phyloP scores from a whole-genome alignment of 305 asterid species.

The Ajuga reptans region DNA sequence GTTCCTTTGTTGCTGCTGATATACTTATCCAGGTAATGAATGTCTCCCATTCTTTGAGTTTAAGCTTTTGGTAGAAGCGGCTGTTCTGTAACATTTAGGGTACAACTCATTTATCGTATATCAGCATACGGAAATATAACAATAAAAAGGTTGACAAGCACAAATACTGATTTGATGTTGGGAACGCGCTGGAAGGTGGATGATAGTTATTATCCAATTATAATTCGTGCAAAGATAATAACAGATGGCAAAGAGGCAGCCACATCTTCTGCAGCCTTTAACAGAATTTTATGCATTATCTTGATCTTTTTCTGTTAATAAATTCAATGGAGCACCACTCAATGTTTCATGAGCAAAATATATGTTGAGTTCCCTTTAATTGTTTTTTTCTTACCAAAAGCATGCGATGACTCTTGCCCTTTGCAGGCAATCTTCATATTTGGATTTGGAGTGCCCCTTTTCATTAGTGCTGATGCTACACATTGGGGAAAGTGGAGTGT shows the following conservation, averaged over 20 bases:
- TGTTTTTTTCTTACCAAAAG: neutral
- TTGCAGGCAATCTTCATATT: slow-evolving; percentile 63
- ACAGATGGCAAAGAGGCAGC: neutral
- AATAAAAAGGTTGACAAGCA: neutral
- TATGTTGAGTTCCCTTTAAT: neutral
- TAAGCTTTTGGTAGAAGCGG: slow-evolving; percentile 4
- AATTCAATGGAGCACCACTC: neutral
- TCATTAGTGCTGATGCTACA: slow-evolving; percentile 36
- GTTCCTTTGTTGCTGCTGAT: slow-evolving; percentile 61
- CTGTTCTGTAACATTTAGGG: neutral
- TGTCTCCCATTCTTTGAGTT: neutral
- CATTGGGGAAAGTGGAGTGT: slow-evolving; percentile 67
- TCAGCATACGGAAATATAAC: neutral
- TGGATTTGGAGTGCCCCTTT: slow-evolving; percentile 71
- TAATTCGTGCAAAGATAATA: neutral
- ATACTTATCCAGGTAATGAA: slow-evolving; percentile 62
- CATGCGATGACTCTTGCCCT: slow-evolving; percentile 3
- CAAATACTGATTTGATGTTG: neutral
- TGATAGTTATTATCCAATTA: neutral
- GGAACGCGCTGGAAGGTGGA: neutral
- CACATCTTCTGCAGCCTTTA: neutral
- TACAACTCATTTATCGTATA: neutral
- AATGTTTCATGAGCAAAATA: neutral
- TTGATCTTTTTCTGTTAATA: neutral
- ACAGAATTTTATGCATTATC: neutral